Conservation (phyloP, 441 rosid genomes). For the Adansonia gregorii region DNA sequence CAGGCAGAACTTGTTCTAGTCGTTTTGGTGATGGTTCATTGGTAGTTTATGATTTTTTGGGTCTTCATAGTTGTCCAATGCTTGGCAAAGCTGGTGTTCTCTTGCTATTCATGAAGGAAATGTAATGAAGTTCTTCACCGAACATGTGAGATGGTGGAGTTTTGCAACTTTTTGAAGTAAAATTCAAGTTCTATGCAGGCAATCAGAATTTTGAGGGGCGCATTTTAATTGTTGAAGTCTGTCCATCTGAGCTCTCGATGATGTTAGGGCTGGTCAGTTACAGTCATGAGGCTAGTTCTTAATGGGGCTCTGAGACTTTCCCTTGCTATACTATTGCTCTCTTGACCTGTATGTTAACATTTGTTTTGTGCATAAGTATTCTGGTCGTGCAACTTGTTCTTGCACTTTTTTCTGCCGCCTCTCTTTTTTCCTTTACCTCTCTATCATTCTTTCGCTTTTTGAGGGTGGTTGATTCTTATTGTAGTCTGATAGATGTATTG, state of each 20-base stretch:
- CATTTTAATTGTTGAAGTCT: slow-evolving; percentile 30
- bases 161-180: slow-evolving; percentile 33
- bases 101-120: slow-evolving; percentile 21
- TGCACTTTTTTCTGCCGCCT: slow-evolving; percentile 1
- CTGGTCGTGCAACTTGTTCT: background rate
- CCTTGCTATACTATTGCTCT: slow-evolving; percentile 23
- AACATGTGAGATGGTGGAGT: slow-evolving; percentile 22
- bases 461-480: background rate
- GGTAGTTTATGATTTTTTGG: slow-evolving; percentile 31
- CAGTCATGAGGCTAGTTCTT: slow-evolving; percentile 44
- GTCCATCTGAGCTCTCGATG: slow-evolving; percentile 39
- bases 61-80: slow-evolving; percentile 33
- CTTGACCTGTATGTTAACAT: background rate
- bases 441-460: background rate
- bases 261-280: slow-evolving; percentile 42
- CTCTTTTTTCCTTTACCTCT: background rate
- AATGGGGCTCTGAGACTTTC: slow-evolving; percentile 32
- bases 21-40: slow-evolving; percentile 32
- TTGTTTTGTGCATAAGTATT: background rate
- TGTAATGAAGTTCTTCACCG: slow-evolving; percentile 19
- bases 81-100: slow-evolving; percentile 24
- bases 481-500: background rate
- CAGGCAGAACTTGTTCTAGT: slow-evolving; percentile 27
- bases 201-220: slow-evolving; percentile 33
- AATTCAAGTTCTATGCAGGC: slow-evolving; percentile 34